Percentiles rank a stretch among this genome's conserved stretches.
These are phyloP conservation scores for Stygiomarasmius scandens DNA, from an alignment of 1,284 basidiomycete species.

Conservation along the genomic window DNA sequence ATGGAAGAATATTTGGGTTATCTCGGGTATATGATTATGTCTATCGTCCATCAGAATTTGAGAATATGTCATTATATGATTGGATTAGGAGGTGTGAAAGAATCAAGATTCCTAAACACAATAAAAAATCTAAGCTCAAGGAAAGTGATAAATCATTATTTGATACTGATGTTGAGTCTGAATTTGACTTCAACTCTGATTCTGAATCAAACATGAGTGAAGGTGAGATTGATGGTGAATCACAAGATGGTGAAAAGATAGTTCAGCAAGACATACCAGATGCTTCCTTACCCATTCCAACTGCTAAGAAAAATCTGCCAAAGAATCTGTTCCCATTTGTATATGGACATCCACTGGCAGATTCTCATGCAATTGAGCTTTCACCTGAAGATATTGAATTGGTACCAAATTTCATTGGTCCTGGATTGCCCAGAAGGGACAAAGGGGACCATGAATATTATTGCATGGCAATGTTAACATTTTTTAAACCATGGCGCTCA, in stretches of 20 bases:
- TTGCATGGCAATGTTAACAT: slow-evolving; percentile 4
- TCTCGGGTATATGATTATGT: slow-evolving; percentile 22
- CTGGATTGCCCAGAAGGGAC: neutral
- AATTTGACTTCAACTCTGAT: neutral
- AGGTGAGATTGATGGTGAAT: neutral
- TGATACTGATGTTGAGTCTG: slow-evolving; percentile 23
- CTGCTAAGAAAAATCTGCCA: slow-evolving; percentile 12
- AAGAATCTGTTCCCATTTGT: neutral
- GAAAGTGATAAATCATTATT: slow-evolving; percentile 28
- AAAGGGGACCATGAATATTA: slow-evolving; percentile 6
- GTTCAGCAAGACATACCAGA: neutral
- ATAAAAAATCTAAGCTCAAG: slow-evolving; percentile 23
- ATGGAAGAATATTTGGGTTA: neutral
- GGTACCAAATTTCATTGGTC: neutral
- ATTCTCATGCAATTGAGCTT: neutral
- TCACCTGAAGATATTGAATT: neutral
- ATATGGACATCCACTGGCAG: neutral
- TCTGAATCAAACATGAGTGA: neutral
- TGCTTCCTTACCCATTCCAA: slow-evolving; percentile 5
- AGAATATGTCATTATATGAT: slow-evolving; percentile 9
- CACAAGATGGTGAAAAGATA: neutral
- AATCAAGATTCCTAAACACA: neutral
- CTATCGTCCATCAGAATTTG: slow-evolving; percentile 14
- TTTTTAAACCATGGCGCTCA: slow-evolving; percentile 20
- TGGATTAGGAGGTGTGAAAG: slow-evolving; percentile 16